Conservation (phyloP, 192 early-diverging fungal species). For the Gonapodya prolifera region DNA sequence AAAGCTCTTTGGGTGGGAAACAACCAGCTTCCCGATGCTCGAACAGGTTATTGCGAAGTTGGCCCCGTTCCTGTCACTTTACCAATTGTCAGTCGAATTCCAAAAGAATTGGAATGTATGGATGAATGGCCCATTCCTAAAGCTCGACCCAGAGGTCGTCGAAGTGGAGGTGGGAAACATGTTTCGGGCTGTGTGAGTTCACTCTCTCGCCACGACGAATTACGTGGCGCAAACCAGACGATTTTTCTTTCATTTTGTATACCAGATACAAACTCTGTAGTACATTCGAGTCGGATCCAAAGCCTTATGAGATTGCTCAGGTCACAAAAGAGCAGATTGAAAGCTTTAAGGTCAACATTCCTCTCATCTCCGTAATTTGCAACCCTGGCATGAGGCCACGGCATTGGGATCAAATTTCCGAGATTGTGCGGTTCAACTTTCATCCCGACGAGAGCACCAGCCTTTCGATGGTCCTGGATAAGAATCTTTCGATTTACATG, state of each 20-base stretch:
- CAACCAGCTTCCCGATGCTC: slow-evolving; percentile 32
- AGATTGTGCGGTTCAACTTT: slow-evolving; percentile 41
- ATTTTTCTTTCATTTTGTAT: too few relatives aligned
- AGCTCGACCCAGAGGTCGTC: slow-evolving; percentile 44
- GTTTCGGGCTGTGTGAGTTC: slow-evolving; percentile 25
- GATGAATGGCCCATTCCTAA: slow-evolving; percentile 48
- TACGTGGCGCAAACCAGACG: too few relatives aligned
- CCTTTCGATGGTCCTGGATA: slow-evolving; percentile 30
- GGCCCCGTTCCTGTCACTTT: slow-evolving; percentile 37
- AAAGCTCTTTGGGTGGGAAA: slow-evolving; percentile 43
- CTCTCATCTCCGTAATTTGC: slow-evolving; percentile 39
- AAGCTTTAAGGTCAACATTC: slow-evolving; percentile 40
- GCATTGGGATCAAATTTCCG: slow-evolving; percentile 48
- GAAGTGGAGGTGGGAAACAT: slow-evolving; percentile 46
- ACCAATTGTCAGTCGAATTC: slow-evolving; percentile 51
- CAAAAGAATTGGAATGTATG: slow-evolving; percentile 41
- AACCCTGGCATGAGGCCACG: slow-evolving; percentile 44
- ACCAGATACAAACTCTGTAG: slow-evolving; percentile 37
- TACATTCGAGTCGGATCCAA: slow-evolving; percentile 27
- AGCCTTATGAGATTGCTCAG: slow-evolving; percentile 33
- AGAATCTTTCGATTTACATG: slow-evolving; percentile 38
- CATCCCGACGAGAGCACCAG: slow-evolving; percentile 48
- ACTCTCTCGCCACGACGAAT: too few relatives aligned
- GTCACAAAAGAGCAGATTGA: slow-evolving; percentile 51
- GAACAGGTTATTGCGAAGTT: slow-evolving; percentile 23